These are phyloP conservation scores for Colletotrichum sojae DNA, from an alignment of 2,329 filamentous ascomycete genomes.

Conservation along the genomic window DNA sequence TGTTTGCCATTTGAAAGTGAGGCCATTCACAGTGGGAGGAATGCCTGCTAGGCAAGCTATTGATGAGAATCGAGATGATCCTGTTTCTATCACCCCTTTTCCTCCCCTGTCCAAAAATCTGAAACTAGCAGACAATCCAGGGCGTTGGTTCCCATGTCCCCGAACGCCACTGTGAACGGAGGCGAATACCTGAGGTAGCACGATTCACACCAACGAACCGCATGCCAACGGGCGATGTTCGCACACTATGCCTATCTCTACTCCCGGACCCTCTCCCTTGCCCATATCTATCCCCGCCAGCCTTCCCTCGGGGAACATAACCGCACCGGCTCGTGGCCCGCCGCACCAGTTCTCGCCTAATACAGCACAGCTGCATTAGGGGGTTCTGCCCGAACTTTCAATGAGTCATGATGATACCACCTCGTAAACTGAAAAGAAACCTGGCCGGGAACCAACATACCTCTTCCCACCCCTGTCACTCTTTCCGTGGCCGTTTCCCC, in stretches of 20 bases:
- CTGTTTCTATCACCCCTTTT: background rate
- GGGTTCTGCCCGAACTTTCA: background rate
- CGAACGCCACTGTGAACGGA: slow-evolving; percentile 18
- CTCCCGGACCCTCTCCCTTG: background rate
- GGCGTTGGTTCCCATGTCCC: background rate
- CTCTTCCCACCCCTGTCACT: background rate
- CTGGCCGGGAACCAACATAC: too few relatives aligned
- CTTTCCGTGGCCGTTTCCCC: background rate
- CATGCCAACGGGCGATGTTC: background rate
- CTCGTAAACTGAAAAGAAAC: too few relatives aligned
- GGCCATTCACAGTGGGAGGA: background rate
- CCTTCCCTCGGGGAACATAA: background rate
- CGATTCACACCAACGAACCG: background rate
- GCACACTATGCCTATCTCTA: background rate
- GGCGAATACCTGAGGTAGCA: slow-evolving; percentile 33
- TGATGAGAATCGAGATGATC: background rate
- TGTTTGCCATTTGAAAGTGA: background rate
- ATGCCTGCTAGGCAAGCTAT: background rate
- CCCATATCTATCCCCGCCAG: background rate
- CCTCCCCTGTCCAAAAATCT: background rate
- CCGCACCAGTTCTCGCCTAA: background rate
- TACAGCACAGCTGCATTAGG: too few relatives aligned
- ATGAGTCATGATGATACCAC: background rate
- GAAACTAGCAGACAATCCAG: background rate
- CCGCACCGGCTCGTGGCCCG: slow-evolving; percentile 12